Base-by-base conservation (phyloP, 768 basidiomycete species). In the Russula lepida region DNA sequence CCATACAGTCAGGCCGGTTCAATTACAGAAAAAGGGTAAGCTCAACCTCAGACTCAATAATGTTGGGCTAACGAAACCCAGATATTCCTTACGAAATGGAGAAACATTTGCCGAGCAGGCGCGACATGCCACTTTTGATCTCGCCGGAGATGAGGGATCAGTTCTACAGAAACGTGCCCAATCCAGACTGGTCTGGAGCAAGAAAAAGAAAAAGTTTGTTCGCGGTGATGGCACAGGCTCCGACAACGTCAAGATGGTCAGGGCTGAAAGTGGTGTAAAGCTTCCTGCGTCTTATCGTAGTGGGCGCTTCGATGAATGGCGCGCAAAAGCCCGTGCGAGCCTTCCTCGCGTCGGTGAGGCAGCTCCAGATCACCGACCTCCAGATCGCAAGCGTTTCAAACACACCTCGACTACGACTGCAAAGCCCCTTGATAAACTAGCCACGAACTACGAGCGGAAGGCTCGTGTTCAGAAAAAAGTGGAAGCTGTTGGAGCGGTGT, bases 261-360 rank as follows among this genome's bases (percentile, higher is more conserved):
- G 83, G 67, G 93, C 93, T 0, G 97, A 99, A 73, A 93, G 86
- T 67, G 97, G 97, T 4, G 84, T 87, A 17, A 84, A 88, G 51
- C 78, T 99, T 21, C 95, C 97, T 4, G 93, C 93, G 3, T 86
- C 86, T 11, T 99, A 93, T 74, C 86, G 89, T 55, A 92, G 89
- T 67, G 97, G 97, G 12, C 84, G 92, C 17, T 99, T 92, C 72
- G 91, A 95, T 58, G 93, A 95, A 71, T 99, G 97, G 97, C 89
- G 88, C 72, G 78, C 81, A 62, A 91, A 89, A 73, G 84, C 79
- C 54, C 84, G 82, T 41, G 74, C 83, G n/a, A 79, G 74, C 62
- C 71, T 98, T 37, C 94, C 94, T 0, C 81, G 81, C 60, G 78
- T 88, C n/a, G 95, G 95, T 21, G 94, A 97, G 70, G 78, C 75